Evolutionary conservation across 2,329 filamentous ascomycete genomes (phyloP).

Genomic region (Ophiostoma perfectum): DNA sequence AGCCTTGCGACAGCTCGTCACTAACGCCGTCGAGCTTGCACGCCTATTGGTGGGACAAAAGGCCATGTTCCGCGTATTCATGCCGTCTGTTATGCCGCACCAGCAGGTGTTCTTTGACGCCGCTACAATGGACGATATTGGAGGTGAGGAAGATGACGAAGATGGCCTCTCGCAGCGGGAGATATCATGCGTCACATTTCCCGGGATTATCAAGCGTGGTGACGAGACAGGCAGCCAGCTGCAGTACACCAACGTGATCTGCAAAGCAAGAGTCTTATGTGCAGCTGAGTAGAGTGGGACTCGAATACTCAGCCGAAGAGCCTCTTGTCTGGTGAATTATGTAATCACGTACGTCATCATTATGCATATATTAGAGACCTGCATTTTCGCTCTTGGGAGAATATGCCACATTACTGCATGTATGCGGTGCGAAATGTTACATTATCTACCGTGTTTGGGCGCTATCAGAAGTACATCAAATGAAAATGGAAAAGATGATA

Average conservation of each 20-base stretch:
- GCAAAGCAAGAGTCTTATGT: slow-evolving; percentile 62
- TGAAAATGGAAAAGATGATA: too few species aligned
- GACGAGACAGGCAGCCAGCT: slow-evolving; percentile 59
- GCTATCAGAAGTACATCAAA: too few species aligned
- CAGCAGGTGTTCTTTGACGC: slow-evolving; percentile 53
- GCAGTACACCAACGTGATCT: slow-evolving; percentile 58
- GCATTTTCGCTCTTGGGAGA: too few species aligned
- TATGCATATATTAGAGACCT: too few species aligned
- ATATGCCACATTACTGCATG: too few species aligned
- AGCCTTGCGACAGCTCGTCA: slow-evolving; percentile 48
- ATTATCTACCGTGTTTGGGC: too few species aligned
- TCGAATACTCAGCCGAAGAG: background rate
- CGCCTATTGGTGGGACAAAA: slow-evolving; percentile 54
- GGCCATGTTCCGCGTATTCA: slow-evolving; percentile 51
- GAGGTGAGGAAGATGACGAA: slow-evolving; percentile 42
- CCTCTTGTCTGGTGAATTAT: too few species aligned
- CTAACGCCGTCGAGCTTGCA: slow-evolving; percentile 51
- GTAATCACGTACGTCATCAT: too few species aligned
- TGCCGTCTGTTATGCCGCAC: slow-evolving; percentile 50
- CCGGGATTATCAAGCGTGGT: slow-evolving; percentile 58
- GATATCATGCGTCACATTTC: slow-evolving; percentile 59
- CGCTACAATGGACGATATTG: slow-evolving; percentile 60
- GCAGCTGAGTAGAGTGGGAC: slow-evolving; percentile 38
- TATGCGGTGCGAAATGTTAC: too few species aligned
- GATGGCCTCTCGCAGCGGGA: slow-evolving; percentile 44